Conservation (phyloP, 768 basidiomycete species). For the Amanita inopinata region DNA sequence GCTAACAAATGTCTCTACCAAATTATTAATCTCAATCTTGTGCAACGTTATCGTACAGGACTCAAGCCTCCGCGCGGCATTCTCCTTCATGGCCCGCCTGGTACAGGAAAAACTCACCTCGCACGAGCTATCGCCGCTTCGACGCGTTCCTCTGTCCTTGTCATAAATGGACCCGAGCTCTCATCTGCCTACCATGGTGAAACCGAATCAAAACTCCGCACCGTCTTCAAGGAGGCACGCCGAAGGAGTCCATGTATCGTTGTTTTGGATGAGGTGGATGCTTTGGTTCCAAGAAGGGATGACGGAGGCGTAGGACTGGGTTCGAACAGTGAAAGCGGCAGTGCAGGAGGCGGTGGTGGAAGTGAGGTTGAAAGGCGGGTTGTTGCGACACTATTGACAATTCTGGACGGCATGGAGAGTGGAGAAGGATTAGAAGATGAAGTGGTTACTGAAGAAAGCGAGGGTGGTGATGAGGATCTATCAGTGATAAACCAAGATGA, state of each 20-base stretch:
- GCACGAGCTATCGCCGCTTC: slow-evolving; percentile 91
- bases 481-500: not conserved
- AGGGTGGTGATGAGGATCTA: not conserved
- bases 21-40: slow-evolving; percentile 5
- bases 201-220: slow-evolving; percentile 84
- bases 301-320: slow-evolving; percentile 43
- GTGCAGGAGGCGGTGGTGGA: slow-evolving; percentile 49
- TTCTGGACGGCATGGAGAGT: slow-evolving; percentile 84
- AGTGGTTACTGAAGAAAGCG: slow-evolving; percentile 5
- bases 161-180: slow-evolving; percentile 92
- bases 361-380: slow-evolving; percentile 96
- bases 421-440: slow-evolving; percentile 14
- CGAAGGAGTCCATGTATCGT: slow-evolving; percentile 83
- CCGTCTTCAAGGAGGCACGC: slow-evolving; percentile 81
- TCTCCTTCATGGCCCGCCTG: slow-evolving; percentile 90
- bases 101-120: slow-evolving; percentile 96
- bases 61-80: slow-evolving; percentile 97
- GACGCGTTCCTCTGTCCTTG: slow-evolving; percentile 77
- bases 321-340: slow-evolving; percentile 42
- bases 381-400: slow-evolving; percentile 88
- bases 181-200: slow-evolving; percentile 96
- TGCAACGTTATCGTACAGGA: slow-evolving; percentile 29
- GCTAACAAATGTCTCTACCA: too few species aligned
- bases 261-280: slow-evolving; percentile 93
- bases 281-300: slow-evolving; percentile 83